These are phyloP conservation scores for Cutaneotrichosporon sp. DNA, from an alignment of 1,284 basidiomycete genomes.

Conservation along the genomic window DNA sequence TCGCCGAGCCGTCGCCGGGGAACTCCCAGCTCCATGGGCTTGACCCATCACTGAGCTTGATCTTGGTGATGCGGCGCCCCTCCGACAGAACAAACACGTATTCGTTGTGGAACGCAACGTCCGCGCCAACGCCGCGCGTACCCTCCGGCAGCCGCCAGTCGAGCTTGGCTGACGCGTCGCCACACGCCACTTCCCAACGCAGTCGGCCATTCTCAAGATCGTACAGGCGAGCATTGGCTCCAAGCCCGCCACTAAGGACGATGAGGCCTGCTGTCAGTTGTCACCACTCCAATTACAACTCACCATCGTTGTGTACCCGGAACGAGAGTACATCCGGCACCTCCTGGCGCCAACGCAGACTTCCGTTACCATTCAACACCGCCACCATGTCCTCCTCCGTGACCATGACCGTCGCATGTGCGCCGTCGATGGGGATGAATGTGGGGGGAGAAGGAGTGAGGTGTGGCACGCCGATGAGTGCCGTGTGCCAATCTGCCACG, in stretches of 20 bases:
- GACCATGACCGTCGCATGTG: conserved; percentile 57
- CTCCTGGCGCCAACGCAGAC: conserved; percentile 71
- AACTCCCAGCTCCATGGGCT: conserved; percentile 44
- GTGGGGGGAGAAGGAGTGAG: conserved; percentile 47
- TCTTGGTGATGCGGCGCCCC: conserved; percentile 39
- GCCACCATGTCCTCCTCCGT: conserved; percentile 77
- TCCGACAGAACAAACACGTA: conserved; percentile 41
- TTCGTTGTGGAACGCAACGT: conserved; percentile 51
- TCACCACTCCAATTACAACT: conserved; percentile 18
- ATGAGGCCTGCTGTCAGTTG: conserved; percentile 59
- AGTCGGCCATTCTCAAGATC: conserved; percentile 66
- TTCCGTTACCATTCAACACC: conserved; percentile 73
- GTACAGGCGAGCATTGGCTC: conserved; percentile 68
- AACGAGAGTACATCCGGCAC: conserved; percentile 74
- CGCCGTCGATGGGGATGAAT: conserved; percentile 31
- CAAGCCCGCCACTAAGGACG: conserved; percentile 72
- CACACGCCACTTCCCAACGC: conserved; percentile 63
- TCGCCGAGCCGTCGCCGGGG: conserved; percentile 55
- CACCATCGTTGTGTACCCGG: conserved; percentile 63
- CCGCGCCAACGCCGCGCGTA: conserved; percentile 55
- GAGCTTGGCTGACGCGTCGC: conserved; percentile 46
- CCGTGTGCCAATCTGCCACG: conserved; percentile 80
- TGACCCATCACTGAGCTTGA: conserved; percentile 34
- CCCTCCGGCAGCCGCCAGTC: conserved; percentile 5
- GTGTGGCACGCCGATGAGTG: conserved; percentile 68